phyloP scores from a whole-genome alignment of 371 early-diverging fungal genomes.

The Dentiscutata heterogama region DNA sequence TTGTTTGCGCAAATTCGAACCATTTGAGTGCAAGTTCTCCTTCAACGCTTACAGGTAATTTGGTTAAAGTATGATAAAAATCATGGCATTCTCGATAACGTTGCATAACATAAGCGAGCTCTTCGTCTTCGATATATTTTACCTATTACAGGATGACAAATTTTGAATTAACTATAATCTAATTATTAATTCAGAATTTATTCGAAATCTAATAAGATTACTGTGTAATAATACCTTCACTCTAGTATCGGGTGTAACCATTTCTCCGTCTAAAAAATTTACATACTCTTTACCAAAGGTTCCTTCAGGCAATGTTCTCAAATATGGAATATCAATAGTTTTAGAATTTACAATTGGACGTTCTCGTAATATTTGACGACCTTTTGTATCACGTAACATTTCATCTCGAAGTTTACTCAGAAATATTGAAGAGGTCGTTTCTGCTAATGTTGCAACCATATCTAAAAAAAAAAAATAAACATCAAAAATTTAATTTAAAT shows the following conservation, averaged over 20 bases:
- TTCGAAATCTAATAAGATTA: too few relatives aligned
- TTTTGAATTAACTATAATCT: not conserved
- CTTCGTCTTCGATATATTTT: slow-evolving; percentile 87
- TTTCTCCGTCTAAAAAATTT: slow-evolving; percentile 79
- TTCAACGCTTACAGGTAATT: slow-evolving; percentile 86
- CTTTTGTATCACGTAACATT: slow-evolving; percentile 81
- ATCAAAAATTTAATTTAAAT: not conserved
- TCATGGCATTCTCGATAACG: slow-evolving; percentile 96
- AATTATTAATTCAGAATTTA: too few relatives aligned
- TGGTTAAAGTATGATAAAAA: slow-evolving; percentile 92
- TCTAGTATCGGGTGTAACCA: slow-evolving; percentile 88
- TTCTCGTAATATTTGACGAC: slow-evolving; percentile 86
- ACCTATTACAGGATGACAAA: slow-evolving; percentile 59
- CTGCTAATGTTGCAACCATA: slow-evolving; percentile 94
- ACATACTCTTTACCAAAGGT: slow-evolving; percentile 92
- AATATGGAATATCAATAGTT: slow-evolving; percentile 69
- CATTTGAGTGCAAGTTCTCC: slow-evolving; percentile 95
- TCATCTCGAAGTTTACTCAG: slow-evolving; percentile 76
- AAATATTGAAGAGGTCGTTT: slow-evolving; percentile 81
- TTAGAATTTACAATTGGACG: slow-evolving; percentile 79
- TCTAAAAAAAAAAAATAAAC: slow-evolving; percentile 59
- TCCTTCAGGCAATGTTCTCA: slow-evolving; percentile 72
- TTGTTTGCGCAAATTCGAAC: slow-evolving; percentile 93
- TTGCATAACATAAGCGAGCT: slow-evolving; percentile 93
- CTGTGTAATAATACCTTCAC: slow-evolving; percentile 66